Conservation (phyloP, 768 basidiomycete species). For the Podaxis sp. region DNA sequence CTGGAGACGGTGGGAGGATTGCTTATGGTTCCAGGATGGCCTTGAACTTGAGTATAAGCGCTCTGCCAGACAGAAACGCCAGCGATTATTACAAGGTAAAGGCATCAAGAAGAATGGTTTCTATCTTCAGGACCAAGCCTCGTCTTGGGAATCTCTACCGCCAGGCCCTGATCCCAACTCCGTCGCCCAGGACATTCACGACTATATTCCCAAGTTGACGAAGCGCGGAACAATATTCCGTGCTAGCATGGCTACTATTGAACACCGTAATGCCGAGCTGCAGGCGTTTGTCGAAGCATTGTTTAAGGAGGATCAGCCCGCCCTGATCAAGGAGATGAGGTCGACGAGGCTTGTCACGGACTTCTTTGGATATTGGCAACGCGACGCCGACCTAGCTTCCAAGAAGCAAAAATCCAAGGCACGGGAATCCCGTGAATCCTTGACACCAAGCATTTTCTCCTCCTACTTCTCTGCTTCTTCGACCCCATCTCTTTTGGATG, state of each 20-base stretch:
- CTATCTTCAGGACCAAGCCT: slow-evolving; percentile 68
- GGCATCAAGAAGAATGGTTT: slow-evolving; percentile 75
- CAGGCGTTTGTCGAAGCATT: slow-evolving; percentile 56
- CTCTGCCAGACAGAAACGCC: slow-evolving; percentile 66
- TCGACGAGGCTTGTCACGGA: slow-evolving; percentile 57
- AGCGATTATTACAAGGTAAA: slow-evolving; percentile 67
- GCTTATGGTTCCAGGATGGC: slow-evolving; percentile 69
- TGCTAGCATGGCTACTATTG: slow-evolving; percentile 62
- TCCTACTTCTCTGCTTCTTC: slow-evolving; percentile 58
- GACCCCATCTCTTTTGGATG: slow-evolving; percentile 21
- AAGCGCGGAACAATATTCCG: slow-evolving; percentile 76
- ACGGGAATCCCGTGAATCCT: slow-evolving; percentile 38
- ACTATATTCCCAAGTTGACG: slow-evolving; percentile 62
- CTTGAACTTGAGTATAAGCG: slow-evolving; percentile 66
- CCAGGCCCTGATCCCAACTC: slow-evolving; percentile 79
- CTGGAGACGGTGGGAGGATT: slow-evolving; percentile 84
- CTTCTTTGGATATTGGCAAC: slow-evolving; percentile 79
- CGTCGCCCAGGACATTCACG: slow-evolving; percentile 68
- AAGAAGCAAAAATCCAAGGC: slow-evolving; percentile 31
- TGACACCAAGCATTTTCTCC: slow-evolving; percentile 57
- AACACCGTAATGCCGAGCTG: slow-evolving; percentile 64
- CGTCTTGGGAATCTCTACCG: slow-evolving; percentile 84
- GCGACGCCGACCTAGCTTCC: slow-evolving; percentile 62
- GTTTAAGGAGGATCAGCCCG: slow-evolving; percentile 61
- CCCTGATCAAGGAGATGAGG: slow-evolving; percentile 65